Evolutionary conservation across 1,139 yeast species (phyloP).

Genomic region (Saccharomyces hybrid): DNA sequence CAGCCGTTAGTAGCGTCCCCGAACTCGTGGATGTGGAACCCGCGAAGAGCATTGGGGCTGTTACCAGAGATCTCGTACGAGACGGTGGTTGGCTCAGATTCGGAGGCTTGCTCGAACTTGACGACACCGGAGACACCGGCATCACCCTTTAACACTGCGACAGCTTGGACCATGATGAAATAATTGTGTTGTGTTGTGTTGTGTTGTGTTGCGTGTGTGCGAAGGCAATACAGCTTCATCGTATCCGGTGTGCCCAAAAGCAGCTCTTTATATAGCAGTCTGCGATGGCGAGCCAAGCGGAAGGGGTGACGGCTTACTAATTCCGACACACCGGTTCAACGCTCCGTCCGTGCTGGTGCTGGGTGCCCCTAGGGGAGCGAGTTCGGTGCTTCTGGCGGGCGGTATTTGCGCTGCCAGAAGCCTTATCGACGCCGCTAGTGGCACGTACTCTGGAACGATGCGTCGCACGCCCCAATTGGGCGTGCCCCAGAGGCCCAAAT

Average conservation of each 20-base stretch:
- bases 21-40: constrained; percentile 95
- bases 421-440: background rate
- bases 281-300: constrained; percentile 1
- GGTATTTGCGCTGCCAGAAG: background rate
- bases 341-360: background rate
- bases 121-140: constrained; percentile 82
- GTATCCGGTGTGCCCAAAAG: background rate
- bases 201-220: background rate
- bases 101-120: constrained; percentile 72
- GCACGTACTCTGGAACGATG: background rate
- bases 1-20: constrained; percentile 99
- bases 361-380: constrained; percentile 1
- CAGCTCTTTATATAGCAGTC: background rate
- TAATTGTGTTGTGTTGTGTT: background rate
- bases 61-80: constrained; percentile 85
- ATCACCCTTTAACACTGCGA: constrained; percentile 95
- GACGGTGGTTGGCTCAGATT: constrained; percentile 73
- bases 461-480: background rate
- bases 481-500: background rate
- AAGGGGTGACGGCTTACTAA: background rate
- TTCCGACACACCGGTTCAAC: background rate
- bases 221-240: background rate
- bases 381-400: background rate
- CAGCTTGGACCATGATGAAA: constrained; percentile 36
- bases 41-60: constrained; percentile 80